Evolutionary conservation across 2,329 filamentous ascomycete genomes (phyloP), one percentile per base, ranked within the genome.

Genomic region (Colletotrichum falcatum): DNA sequence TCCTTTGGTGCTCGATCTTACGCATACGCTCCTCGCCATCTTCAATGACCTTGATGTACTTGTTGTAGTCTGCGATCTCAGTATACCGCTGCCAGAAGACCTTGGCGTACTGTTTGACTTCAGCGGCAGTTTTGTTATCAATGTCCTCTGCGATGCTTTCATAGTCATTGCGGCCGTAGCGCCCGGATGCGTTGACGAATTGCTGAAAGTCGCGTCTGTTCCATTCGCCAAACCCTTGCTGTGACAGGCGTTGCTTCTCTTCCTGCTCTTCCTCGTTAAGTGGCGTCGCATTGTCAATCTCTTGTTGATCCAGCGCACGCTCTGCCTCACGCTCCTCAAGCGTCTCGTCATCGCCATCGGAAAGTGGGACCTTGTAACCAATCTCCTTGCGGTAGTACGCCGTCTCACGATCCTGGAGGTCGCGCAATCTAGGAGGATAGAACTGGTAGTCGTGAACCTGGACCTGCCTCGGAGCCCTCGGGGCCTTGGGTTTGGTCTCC

Each of bases 191-290:
- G 77, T 98, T 98, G 82, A 99, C 88, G 79, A 99, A 99, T 75
- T 98, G 96, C 79, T 98, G 95, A 83, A 98, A 99, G 80, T 99
- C 97, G 75, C 97, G 91, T 76, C 94, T 92, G 83, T 97, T 98
- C 96, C 97, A 99, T 42, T 96, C 91, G 2, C 90, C 91, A 76
- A 99, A 99, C 11, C 97, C 96, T 79, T 96, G 89, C 64, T 91
- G 87, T 1, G 94, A 93, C 65, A 99, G 87, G 42, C 86, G 86
- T 72, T 94, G 89, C 82, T 99, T 99, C 81, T 97, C 92, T 44
- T 91, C 91, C 75, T 92, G 90, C 80, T 99, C 96, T 72, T 94
- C 93, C 76, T 98, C 94, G 0, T 93, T 97, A 74, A 99, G 83
- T 0, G 95, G 90, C 53, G 92, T 91, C 1, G 96, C 95, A 74